Percentiles rank a stretch among this genome's conserved stretches.
Conservation (phyloP, 2,329 filamentous ascomycete species). For the Fusarium burgessii region DNA sequence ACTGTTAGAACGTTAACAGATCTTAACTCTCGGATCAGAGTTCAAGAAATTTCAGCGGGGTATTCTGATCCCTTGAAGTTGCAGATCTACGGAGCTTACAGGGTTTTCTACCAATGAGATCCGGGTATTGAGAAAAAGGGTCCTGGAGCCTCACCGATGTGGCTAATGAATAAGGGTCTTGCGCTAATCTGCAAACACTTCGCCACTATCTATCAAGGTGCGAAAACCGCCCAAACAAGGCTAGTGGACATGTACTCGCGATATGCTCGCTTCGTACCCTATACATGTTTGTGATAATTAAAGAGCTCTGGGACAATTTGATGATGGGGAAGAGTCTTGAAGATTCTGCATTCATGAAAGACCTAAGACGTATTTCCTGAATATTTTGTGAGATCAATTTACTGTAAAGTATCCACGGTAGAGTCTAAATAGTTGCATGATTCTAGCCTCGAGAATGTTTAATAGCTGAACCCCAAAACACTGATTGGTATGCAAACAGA, state of each 20-base stretch:
- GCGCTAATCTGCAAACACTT: background rate
- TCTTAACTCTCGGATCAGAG: background rate
- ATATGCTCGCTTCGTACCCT: background rate
- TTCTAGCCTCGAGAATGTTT: background rate
- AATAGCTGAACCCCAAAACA: background rate
- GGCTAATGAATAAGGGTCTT: background rate
- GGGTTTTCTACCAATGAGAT: background rate
- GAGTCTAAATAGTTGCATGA: too few relatives aligned
- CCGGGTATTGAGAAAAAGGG: background rate
- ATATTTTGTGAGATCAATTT: too few relatives aligned
- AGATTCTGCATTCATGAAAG: background rate
- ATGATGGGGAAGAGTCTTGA: background rate
- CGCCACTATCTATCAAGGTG: constrained; percentile 1
- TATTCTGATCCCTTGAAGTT: background rate
- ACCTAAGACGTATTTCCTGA: too few relatives aligned
- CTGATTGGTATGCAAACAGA: too few relatives aligned
- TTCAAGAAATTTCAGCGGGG: background rate
- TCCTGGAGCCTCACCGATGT: background rate
- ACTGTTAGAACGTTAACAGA: background rate
- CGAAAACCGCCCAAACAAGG: background rate
- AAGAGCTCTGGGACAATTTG: background rate
- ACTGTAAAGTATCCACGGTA: too few relatives aligned
- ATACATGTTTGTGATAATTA: background rate
- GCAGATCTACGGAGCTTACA: background rate
- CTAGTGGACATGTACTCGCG: background rate